Percentiles rank a stretch among this genome's conserved stretches.
Conservation (phyloP, 1,284 basidiomycete genomes). For the Pseudozyma pruni region DNA sequence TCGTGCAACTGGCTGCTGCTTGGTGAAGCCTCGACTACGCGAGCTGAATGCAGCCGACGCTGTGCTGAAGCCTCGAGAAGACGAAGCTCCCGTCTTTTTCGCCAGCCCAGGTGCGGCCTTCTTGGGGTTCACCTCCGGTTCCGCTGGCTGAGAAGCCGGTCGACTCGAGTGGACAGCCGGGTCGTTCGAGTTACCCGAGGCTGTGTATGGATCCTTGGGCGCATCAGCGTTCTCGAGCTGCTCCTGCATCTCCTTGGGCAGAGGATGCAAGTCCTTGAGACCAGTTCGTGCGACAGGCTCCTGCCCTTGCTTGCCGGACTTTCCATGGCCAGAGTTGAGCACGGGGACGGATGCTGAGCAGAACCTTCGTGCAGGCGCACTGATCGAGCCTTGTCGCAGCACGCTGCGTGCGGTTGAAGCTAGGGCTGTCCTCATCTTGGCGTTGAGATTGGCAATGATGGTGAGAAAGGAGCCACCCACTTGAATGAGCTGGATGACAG, state of each 20-base stretch:
- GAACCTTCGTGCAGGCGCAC: constrained; percentile 14
- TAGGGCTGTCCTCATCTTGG: constrained; percentile 23
- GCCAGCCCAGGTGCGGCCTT: constrained; percentile 48
- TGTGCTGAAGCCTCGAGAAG: constrained; percentile 17
- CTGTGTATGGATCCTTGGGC: constrained; percentile 39
- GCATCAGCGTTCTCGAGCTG: constrained; percentile 32
- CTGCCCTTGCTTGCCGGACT: constrained; percentile 20
- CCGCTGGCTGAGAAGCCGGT: constrained; percentile 40
- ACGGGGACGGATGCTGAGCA: constrained; percentile 23
- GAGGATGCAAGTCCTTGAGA: constrained; percentile 44
- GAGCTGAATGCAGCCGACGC: constrained; percentile 29
- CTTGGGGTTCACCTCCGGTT: constrained; percentile 33
- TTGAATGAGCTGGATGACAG: too few relatives aligned
- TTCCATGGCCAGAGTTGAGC: constrained; percentile 27
- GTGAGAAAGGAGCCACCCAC: background rate
- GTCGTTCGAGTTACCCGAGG: constrained; percentile 49
- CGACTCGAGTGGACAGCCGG: constrained; percentile 53
- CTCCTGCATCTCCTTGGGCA: constrained; percentile 44
- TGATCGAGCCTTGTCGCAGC: constrained; percentile 10
- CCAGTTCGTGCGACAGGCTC: constrained; percentile 24
- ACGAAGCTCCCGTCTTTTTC: background rate
- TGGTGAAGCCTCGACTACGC: constrained; percentile 21
- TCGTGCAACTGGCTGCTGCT: constrained; percentile 20
- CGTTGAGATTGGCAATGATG: too few relatives aligned
- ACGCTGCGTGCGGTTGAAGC: constrained; percentile 7